Conservation (phyloP, 2,329 filamentous ascomycete species). For the Ophiostoma fasciatum region DNA sequence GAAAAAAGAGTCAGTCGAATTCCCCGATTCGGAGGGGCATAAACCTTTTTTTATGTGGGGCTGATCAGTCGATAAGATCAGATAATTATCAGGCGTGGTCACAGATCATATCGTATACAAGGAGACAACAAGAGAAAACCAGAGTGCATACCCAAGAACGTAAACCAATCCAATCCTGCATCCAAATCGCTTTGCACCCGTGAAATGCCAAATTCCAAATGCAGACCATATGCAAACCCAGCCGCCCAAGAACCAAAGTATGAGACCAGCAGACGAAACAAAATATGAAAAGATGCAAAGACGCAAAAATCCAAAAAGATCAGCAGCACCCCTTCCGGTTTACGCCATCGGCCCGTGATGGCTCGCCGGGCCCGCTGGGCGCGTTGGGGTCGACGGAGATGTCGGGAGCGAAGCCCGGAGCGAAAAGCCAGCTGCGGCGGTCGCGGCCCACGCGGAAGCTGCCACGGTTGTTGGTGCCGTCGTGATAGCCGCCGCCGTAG, state of each 20-base stretch:
- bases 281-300: background rate
- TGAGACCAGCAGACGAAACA: background rate
- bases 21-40: background rate
- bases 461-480: constrained; percentile 29
- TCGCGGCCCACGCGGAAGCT: constrained; percentile 45
- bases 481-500: constrained; percentile 29
- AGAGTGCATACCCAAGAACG: background rate
- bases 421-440: constrained; percentile 44
- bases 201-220: constrained; percentile 2
- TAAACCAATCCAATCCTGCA: too few relatives aligned
- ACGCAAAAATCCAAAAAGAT: background rate
- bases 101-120: too few relatives aligned
- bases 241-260: constrained; percentile 2
- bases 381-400: constrained; percentile 31
- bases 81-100: too few relatives aligned
- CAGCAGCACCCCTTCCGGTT: constrained; percentile 10
- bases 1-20: too few relatives aligned
- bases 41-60: background rate
- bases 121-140: background rate
- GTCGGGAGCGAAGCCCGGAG: constrained; percentile 36
- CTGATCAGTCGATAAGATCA: background rate
- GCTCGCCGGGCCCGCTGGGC: constrained; percentile 5
- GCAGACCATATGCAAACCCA: background rate
- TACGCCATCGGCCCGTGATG: constrained; percentile 1
- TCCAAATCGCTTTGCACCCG: constrained; percentile 1